Base-by-base conservation (phyloP, 352 stramenopile genomes). In the Thraustochytrium striatum region DNA sequence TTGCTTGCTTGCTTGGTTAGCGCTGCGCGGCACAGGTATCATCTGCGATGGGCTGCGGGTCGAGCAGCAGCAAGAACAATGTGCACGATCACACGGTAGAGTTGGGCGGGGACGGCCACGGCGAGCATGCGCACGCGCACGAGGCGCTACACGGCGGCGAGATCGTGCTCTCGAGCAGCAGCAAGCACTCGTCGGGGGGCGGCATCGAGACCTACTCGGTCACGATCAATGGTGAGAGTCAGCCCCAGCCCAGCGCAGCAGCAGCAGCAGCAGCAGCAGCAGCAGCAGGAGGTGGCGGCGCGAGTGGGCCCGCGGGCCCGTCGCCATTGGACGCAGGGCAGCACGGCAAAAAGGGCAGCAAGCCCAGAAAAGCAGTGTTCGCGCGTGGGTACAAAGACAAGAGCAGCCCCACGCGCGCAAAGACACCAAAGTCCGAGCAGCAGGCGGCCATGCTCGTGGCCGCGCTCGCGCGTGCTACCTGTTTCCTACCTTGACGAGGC, bases 401-500 rank as follows among this genome's bases (percentile, higher is more conserved):
- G 30, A 68, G 19, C 35, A 32, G 44, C 25, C 32, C 52, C 3
- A 43, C 52, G 19, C 25, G 65, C 7, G 43, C 65, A 3, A 75
- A 75, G 41, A 75, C 36, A 41, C 65, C 65, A 9, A 75, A 75
- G 39, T 35, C 65, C 2, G 65, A 75, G 36, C 21, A 75, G 32
- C 16, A 61, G 11, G 65, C 16, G n/a, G 30, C 30, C 35, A 58
- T 75, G n/a, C n/a, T n/a, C n/a, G n/a, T 3, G n/a, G 32, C 32
- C n/a, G 32, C n/a, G 44, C 44, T 0, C 65, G 65, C 32, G 3
- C 65, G 25, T 75, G 65, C 65, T 75, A 75, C 65, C 28, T 90
- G 1, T 89, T 90, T 78, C 84, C 25, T 86, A 78, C 65, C 79
- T 92, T 36, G 87, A 85, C 0, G 72, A 78, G 21, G 82, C 85